Conservation (phyloP, 2,329 filamentous ascomycete genomes). For the Monosporascus cannonballus region DNA sequence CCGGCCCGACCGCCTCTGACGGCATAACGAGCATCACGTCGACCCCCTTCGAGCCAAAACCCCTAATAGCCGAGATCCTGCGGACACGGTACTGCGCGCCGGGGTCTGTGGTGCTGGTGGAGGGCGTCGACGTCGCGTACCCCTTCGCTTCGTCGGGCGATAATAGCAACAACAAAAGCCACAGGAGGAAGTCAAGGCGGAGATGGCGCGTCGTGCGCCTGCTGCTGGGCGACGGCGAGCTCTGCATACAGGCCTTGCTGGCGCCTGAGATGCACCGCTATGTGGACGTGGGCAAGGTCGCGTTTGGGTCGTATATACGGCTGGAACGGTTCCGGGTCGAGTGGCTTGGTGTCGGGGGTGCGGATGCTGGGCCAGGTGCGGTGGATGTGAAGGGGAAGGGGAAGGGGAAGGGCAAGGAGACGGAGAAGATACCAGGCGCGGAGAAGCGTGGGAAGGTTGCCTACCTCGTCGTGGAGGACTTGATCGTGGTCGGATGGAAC, state of each 20-base stretch:
- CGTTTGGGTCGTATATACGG: conserved; percentile 42
- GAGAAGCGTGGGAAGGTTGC: conserved; percentile 22
- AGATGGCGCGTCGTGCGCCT: conserved; percentile 41
- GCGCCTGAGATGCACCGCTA: conserved; percentile 39
- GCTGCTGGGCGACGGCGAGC: conserved; percentile 45
- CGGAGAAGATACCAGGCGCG: conserved; percentile 1
- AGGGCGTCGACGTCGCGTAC: conserved; percentile 33
- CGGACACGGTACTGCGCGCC: conserved; percentile 41
- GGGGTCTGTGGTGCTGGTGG: conserved; percentile 44
- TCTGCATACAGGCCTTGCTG: conserved; percentile 49
- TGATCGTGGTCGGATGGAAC: conserved; percentile 43
- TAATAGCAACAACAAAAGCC: neutral
- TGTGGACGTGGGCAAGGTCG: conserved; percentile 39
- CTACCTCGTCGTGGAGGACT: conserved; percentile 39
- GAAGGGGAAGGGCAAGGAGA: conserved; percentile 5
- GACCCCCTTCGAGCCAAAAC: conserved; percentile 21
- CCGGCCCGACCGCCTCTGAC: neutral
- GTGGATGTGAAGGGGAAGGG: conserved; percentile 1
- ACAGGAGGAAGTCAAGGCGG: neutral
- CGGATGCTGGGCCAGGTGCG: neutral
- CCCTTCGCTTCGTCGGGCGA: conserved; percentile 23
- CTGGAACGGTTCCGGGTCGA: conserved; percentile 35
- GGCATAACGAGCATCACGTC: neutral
- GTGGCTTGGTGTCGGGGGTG: conserved; percentile 11
- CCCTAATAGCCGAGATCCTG: conserved; percentile 42